Percentiles rank a stretch among this genome's conserved stretches.
Evolutionary conservation across 2,329 filamentous ascomycete genomes (phyloP).

Genomic region (Ceratocystis colombiana): DNA sequence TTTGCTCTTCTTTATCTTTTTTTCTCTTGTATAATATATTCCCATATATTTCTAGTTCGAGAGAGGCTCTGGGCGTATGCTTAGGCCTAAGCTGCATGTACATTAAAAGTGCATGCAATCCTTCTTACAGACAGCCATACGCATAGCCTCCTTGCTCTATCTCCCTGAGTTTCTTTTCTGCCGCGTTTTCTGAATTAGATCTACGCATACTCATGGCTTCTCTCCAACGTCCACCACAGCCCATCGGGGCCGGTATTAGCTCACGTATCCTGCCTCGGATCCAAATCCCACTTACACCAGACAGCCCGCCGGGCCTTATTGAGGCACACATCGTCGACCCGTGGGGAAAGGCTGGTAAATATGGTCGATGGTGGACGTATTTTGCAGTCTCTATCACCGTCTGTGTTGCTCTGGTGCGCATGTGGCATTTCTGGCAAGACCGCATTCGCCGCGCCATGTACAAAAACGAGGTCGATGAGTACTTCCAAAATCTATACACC

Average conservation of each 20-base stretch:
- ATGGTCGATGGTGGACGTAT: conserved; percentile 79
- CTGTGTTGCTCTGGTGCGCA: conserved; percentile 56
- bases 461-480: conserved; percentile 59
- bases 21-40: neutral
- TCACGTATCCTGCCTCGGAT: conserved; percentile 33
- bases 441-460: conserved; percentile 83
- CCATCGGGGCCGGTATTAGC: neutral
- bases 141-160: neutral
- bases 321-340: conserved; percentile 62
- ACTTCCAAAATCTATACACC: conserved; percentile 47
- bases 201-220: neutral
- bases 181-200: neutral
- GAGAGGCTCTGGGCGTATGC: neutral
- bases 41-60: neutral
- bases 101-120: neutral
- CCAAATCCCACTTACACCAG: conserved; percentile 48
- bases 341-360: conserved; percentile 73
- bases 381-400: conserved; percentile 66
- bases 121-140: neutral
- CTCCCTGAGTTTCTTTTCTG: neutral
- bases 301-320: conserved; percentile 51
- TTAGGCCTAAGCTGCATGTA: neutral
- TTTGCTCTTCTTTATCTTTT: neutral
- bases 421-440: conserved; percentile 87
- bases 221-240: conserved; percentile 35